Conservation (phyloP, 345 rosid species). For the Citrus inodora region DNA sequence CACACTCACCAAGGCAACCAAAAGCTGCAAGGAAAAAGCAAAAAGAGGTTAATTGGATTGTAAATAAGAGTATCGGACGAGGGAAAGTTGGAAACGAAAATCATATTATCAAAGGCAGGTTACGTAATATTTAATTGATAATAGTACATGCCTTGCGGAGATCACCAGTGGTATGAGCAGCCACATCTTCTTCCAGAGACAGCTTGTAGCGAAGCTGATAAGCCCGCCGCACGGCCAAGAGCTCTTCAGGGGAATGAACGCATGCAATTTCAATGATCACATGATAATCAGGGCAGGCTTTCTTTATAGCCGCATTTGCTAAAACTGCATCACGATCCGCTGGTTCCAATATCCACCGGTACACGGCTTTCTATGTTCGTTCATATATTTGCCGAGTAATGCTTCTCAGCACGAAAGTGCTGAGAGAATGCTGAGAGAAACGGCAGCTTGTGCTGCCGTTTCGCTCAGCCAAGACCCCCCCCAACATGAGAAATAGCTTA, state of each 20-base stretch:
- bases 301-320: conserved; percentile 47
- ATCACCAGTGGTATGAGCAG: conserved; percentile 54
- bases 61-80: too few species aligned
- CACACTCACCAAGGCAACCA: conserved; percentile 53
- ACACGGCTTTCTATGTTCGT: conserved; percentile 47
- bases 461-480: too few species aligned
- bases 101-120: background rate
- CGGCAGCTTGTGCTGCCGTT: too few species aligned
- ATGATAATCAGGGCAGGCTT: conserved; percentile 29
- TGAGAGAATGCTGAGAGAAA: too few species aligned
- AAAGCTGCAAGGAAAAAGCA: conserved; percentile 30
- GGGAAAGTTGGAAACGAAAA: background rate
- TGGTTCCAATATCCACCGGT: conserved; percentile 57
- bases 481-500: too few species aligned
- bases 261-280: conserved; percentile 55
- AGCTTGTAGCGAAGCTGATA: conserved; percentile 58
- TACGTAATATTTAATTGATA: background rate
- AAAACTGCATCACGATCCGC: conserved; percentile 58
- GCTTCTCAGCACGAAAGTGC: too few species aligned
- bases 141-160: conserved; percentile 39
- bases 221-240: conserved; percentile 50
- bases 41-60: background rate
- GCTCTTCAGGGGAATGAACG: conserved; percentile 55
- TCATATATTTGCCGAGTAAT: too few species aligned
- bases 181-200: conserved; percentile 72